Conservation (phyloP, 2,329 filamentous ascomycete genomes). For the Nakataea oryzae region DNA sequence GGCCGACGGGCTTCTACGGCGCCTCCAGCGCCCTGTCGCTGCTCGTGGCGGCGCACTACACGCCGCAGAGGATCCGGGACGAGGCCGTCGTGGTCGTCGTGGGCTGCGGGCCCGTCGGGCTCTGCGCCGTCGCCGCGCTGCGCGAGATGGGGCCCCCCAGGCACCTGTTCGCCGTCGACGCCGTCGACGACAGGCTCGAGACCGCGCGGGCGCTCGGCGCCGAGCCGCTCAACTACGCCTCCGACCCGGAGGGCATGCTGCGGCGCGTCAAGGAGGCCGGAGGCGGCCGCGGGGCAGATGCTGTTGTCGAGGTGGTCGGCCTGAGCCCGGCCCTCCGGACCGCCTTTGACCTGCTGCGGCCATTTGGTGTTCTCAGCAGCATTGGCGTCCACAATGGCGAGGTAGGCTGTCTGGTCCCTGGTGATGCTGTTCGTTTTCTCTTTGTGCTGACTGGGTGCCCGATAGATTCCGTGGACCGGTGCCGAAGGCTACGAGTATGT, state of each 20-base stretch:
- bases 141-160: conserved; percentile 60
- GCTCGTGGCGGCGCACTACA: conserved; percentile 25
- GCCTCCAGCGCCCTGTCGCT: conserved; percentile 66
- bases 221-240: conserved; percentile 71
- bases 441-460: conserved; percentile 7
- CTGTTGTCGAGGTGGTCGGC: conserved; percentile 71
- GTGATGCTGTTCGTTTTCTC: background rate
- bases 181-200: conserved; percentile 63
- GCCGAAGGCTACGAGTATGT: conserved; percentile 49
- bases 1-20: conserved; percentile 79
- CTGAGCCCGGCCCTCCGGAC: conserved; percentile 58
- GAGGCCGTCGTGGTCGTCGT: conserved; percentile 68
- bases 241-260: conserved; percentile 52
- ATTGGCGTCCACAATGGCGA: conserved; percentile 69
- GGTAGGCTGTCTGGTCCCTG: conserved; percentile 29
- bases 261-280: conserved; percentile 65
- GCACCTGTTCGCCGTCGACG: conserved; percentile 69
- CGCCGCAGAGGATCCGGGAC: conserved; percentile 37
- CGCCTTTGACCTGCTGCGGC: conserved; percentile 60
- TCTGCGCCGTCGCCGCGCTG: conserved; percentile 73
- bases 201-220: conserved; percentile 66
- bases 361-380: conserved; percentile 64
- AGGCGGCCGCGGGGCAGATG: conserved; percentile 72
- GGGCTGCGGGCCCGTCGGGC: conserved; percentile 76
- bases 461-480: conserved; percentile 56